These are phyloP conservation scores for Babesia gibsoni DNA, from an alignment of 169 alveolate species.

Conservation along the genomic window DNA sequence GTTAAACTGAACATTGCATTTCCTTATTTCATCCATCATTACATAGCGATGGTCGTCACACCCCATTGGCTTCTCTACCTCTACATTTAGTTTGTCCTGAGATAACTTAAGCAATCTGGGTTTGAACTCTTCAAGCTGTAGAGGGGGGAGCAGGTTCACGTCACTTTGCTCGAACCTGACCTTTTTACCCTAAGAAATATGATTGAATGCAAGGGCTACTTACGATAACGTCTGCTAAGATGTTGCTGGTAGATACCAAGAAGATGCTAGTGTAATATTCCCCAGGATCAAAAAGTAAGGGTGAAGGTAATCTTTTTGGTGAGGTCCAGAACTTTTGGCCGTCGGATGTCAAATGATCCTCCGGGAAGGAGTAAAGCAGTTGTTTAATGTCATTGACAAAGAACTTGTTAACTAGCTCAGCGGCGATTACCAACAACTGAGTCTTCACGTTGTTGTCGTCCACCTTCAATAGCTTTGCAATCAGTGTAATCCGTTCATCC, in stretches of 20 bases:
- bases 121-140: slow-evolving; percentile 38
- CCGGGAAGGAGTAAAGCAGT: slow-evolving; percentile 93
- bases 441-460: slow-evolving; percentile 57
- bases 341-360: slow-evolving; percentile 89
- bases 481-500: slow-evolving; percentile 56
- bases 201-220: neutral
- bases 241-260: slow-evolving; percentile 86
- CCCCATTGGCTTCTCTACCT: slow-evolving; percentile 28
- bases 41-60: neutral
- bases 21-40: slow-evolving; percentile 18
- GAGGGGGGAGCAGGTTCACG: neutral
- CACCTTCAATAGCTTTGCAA: slow-evolving; percentile 61
- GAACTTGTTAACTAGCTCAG: slow-evolving; percentile 79
- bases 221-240: slow-evolving; percentile 79
- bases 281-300: slow-evolving; percentile 65
- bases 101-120: slow-evolving; percentile 50
- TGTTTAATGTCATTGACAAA: slow-evolving; percentile 90
- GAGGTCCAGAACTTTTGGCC: slow-evolving; percentile 98
- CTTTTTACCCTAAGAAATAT: slow-evolving; percentile 3
- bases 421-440: slow-evolving; percentile 82
- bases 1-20: slow-evolving; percentile 14
- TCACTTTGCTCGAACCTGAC: slow-evolving; percentile 21
- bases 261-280: slow-evolving; percentile 69
- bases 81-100: slow-evolving; percentile 59
- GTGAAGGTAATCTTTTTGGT: slow-evolving; percentile 97